Conservation (phyloP, 345 rosid genomes). For the Leavenworthia alabamica region DNA sequence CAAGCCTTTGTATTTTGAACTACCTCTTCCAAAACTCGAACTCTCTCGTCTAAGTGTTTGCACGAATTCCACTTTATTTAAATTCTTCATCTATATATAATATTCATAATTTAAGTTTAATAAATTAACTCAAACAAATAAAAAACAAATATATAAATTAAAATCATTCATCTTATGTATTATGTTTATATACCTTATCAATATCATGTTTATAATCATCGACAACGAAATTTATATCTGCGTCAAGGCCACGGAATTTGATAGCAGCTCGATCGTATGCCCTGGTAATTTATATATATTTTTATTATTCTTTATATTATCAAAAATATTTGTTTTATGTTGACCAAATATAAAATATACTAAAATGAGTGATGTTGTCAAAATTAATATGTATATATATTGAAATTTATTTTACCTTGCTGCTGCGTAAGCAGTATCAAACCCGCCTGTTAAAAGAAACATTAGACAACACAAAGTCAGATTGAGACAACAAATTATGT, state of each 20-base stretch:
- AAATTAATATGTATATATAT: not conserved
- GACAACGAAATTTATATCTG: constrained; percentile 81
- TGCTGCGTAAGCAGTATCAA: constrained; percentile 94
- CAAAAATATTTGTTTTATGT: too few species aligned
- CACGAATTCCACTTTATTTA: constrained; percentile 83
- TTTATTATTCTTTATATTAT: too few species aligned
- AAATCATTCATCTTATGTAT: not conserved
- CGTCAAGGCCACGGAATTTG: constrained; percentile 86
- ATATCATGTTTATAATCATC: constrained; percentile 78
- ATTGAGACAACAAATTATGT: not conserved
- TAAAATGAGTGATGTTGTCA: not conserved
- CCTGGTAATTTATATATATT: constrained; percentile 36
- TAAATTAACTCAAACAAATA: not conserved
- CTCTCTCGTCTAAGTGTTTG: constrained; percentile 94
- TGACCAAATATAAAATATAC: constrained; percentile 4
- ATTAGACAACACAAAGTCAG: not conserved
- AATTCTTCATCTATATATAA: constrained; percentile 56
- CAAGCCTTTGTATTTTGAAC: constrained; percentile 86
- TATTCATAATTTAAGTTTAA: not conserved
- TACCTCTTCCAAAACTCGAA: constrained; percentile 91
- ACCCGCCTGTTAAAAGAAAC: constrained; percentile 54
- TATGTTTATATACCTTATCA: constrained; percentile 52
- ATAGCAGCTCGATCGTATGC: constrained; percentile 98
- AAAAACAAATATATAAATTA: not conserved
- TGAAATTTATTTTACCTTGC: constrained; percentile 48